Conservation (phyloP, 2,329 filamentous ascomycete genomes). For the Venturia aucupariae region DNA sequence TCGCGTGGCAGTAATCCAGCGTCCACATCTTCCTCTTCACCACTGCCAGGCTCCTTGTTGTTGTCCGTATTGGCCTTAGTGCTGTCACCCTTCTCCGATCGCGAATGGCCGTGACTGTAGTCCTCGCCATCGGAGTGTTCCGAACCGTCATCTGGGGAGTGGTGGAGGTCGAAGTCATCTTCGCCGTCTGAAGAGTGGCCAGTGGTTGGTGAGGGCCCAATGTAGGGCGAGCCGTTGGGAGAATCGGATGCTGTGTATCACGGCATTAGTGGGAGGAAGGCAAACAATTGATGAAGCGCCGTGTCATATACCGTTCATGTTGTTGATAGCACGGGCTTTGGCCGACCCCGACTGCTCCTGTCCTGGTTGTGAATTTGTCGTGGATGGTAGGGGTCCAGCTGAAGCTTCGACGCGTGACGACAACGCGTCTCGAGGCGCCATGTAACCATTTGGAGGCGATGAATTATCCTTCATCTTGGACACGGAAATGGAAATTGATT, state of each 20-base stretch:
- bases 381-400: not conserved
- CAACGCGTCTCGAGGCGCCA: not conserved
- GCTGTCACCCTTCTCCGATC: not conserved
- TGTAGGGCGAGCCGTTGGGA: constrained; percentile 10
- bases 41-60: constrained; percentile 2
- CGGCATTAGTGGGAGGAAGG: not conserved
- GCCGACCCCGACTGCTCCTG: not conserved
- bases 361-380: not conserved
- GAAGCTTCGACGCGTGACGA: not conserved
- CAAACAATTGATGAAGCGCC: not conserved
- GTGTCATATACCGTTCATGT: constrained; percentile 11
- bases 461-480: not conserved
- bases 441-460: not conserved
- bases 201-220: constrained; percentile 8
- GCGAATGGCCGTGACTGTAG: not conserved
- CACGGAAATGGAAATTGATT: not conserved
- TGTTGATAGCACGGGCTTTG: not conserved
- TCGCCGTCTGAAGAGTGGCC: constrained; percentile 8
- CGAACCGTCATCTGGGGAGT: constrained; percentile 1
- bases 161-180: constrained; percentile 8
- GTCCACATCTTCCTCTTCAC: constrained; percentile 1
- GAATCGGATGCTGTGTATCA: constrained; percentile 12
- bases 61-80: not conserved
- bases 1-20: constrained; percentile 37
- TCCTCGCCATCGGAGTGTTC: constrained; percentile 8